Percentiles rank a stretch among this genome's conserved stretches.
phyloP scores from a whole-genome alignment of 768 basidiomycete genomes.

The Auricularia sp. region DNA sequence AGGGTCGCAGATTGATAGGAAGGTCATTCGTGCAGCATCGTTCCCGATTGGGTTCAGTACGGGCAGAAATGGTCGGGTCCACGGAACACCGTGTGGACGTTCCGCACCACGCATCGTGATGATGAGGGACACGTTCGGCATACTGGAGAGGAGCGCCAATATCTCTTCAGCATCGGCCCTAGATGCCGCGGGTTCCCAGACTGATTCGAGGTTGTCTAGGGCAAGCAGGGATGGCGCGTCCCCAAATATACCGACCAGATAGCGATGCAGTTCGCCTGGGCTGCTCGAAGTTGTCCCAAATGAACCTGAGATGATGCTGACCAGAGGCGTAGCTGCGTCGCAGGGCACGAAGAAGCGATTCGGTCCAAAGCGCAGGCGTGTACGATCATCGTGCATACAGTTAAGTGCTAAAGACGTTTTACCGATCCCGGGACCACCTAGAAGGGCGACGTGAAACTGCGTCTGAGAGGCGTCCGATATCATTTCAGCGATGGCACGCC shows the following conservation, averaged over 20 bases:
- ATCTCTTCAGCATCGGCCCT: slow-evolving; percentile 17
- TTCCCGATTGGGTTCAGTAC: slow-evolving; percentile 7
- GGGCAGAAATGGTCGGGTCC: slow-evolving; percentile 1
- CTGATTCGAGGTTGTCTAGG: slow-evolving; percentile 33
- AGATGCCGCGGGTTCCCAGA: slow-evolving; percentile 21
- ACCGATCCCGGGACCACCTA: slow-evolving; percentile 28
- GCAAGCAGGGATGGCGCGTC: slow-evolving; percentile 22
- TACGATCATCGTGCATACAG: slow-evolving; percentile 17
- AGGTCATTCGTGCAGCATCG: slow-evolving; percentile 15
- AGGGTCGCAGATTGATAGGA: slow-evolving; percentile 13
- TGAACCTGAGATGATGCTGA: neutral
- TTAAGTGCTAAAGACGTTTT: slow-evolving; percentile 30
- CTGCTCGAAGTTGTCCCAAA: neutral
- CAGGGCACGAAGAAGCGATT: slow-evolving; percentile 28
- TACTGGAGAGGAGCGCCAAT: slow-evolving; percentile 15
- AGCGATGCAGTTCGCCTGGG: neutral
- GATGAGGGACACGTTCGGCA: slow-evolving; percentile 23
- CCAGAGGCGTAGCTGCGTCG: slow-evolving; percentile 4
- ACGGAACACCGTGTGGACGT: neutral
- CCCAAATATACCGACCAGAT: neutral
- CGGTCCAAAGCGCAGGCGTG: slow-evolving; percentile 17
- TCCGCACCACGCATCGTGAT: slow-evolving; percentile 25
- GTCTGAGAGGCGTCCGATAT: too few species aligned
- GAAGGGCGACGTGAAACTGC: slow-evolving; percentile 7
- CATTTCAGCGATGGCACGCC: too few species aligned